A percentile compares a stretch with the other conserved stretches of the same genome.
phyloP scores from a whole-genome alignment of 2,329 filamentous ascomycete species.

The Alternaria rosae region DNA sequence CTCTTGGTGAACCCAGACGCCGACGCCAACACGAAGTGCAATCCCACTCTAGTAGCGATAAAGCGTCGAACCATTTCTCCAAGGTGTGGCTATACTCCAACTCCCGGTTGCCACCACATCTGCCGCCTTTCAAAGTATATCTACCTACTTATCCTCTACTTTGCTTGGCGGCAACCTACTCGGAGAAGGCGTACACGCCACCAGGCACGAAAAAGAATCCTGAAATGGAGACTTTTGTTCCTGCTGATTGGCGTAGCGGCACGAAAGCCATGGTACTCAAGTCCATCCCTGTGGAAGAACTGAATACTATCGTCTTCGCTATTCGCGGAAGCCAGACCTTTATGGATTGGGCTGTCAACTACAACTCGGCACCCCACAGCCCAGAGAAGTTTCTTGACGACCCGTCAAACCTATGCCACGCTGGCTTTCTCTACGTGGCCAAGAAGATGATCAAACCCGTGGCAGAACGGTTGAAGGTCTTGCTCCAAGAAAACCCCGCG shows the following conservation, averaged over 20 bases:
- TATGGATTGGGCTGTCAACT: constrained; percentile 86
- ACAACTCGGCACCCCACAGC: constrained; percentile 71
- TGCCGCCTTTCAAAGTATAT: constrained; percentile 75
- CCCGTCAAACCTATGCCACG: constrained; percentile 76
- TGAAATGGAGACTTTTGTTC: constrained; percentile 73
- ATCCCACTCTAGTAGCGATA: constrained; percentile 22
- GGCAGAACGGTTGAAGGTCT: constrained; percentile 70
- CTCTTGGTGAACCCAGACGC: constrained; percentile 20
- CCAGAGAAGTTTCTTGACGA: constrained; percentile 80
- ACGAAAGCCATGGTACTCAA: constrained; percentile 88
- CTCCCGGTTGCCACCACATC: constrained; percentile 71
- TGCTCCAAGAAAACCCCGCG: constrained; percentile 75
- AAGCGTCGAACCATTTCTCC: constrained; percentile 60
- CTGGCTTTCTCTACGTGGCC: constrained; percentile 80
- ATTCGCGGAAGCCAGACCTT: constrained; percentile 82
- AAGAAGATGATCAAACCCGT: constrained; percentile 77
- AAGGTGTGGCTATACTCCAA: constrained; percentile 84
- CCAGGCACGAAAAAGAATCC: constrained; percentile 60
- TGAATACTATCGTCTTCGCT: constrained; percentile 81
- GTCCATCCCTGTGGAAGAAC: constrained; percentile 77
- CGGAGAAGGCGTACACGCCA: constrained; percentile 73
- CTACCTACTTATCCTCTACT: constrained; percentile 79
- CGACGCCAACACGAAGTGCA: constrained; percentile 22
- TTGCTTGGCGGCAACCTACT: constrained; percentile 80
- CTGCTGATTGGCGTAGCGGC: constrained; percentile 74